Percentiles rank a stretch among this genome's conserved stretches.
These are phyloP conservation scores for Mycotypha africana DNA, from an alignment of 371 early-diverging fungal genomes.

Conservation along the genomic window DNA sequence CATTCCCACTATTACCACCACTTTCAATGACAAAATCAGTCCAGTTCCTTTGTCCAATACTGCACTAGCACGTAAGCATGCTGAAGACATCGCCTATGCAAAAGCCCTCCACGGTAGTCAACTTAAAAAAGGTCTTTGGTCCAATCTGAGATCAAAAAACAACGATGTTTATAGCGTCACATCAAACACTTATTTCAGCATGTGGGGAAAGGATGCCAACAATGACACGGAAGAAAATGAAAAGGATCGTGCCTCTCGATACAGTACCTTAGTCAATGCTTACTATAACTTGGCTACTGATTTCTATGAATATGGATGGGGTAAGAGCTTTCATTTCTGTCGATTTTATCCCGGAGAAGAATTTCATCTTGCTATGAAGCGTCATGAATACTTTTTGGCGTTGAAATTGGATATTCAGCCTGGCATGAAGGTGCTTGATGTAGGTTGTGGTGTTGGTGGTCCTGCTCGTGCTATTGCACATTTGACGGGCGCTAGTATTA, in stretches of 20 bases:
- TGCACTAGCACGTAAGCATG: too few species aligned
- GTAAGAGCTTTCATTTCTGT: constrained; percentile 85
- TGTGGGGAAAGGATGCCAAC: constrained; percentile 41
- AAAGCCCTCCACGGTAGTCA: constrained; percentile 34
- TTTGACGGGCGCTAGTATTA: constrained; percentile 80
- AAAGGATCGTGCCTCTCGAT: constrained; percentile 39
- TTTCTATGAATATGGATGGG: constrained; percentile 79
- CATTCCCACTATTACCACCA: too few species aligned
- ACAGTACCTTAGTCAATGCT: constrained; percentile 66
- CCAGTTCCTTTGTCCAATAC: constrained; percentile 24
- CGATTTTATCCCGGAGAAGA: constrained; percentile 66
- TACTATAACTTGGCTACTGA: constrained; percentile 77
- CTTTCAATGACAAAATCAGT: too few species aligned
- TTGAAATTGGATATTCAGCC: constrained; percentile 59
- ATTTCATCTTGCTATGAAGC: constrained; percentile 72
- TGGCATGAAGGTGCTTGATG: constrained; percentile 71
- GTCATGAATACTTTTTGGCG: constrained; percentile 86
- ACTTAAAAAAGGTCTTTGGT: constrained; percentile 33
- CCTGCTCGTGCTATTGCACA: constrained; percentile 87
- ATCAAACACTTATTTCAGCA: constrained; percentile 48
- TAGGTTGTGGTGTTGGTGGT: constrained; percentile 90
- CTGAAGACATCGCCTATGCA: constrained; percentile 43
- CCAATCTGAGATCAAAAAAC: constrained; percentile 47
- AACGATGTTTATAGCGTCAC: constrained; percentile 39
- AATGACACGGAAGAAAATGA: constrained; percentile 31